phyloP scores from a whole-genome alignment of 352 stramenopile genomes.

The Globisporangium acanthophoron region DNA sequence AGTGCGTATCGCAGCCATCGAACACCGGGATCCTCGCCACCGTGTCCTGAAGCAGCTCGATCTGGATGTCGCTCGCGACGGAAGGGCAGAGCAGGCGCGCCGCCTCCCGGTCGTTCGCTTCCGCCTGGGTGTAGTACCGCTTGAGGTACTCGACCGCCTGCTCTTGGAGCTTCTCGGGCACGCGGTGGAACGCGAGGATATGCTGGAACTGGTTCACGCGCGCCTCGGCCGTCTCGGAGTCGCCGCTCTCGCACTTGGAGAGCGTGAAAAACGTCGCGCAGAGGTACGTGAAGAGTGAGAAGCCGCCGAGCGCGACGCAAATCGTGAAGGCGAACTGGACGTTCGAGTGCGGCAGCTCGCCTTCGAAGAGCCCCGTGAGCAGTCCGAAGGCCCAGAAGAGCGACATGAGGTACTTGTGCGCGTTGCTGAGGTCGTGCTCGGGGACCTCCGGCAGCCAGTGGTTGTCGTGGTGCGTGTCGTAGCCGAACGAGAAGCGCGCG shows the following conservation, averaged over 20 bases:
- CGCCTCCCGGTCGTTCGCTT: conserved; percentile 57
- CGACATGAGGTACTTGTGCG: conserved; percentile 42
- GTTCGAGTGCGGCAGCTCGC: conserved; percentile 43
- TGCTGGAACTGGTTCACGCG: conserved; percentile 67
- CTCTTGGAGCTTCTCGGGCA: conserved; percentile 36
- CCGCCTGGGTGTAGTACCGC: conserved; percentile 53
- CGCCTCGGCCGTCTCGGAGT: conserved; percentile 47
- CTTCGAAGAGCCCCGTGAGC: conserved; percentile 51
- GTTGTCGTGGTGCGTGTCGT: conserved; percentile 30
- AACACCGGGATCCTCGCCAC: conserved; percentile 60
- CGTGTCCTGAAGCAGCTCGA: conserved; percentile 46
- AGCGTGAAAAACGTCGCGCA: conserved; percentile 74
- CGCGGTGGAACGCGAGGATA: conserved; percentile 56
- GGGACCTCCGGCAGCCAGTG: conserved; percentile 39
- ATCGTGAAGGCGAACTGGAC: conserved; percentile 62
- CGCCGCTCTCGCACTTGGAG: conserved; percentile 60
- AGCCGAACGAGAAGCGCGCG: conserved; percentile 41
- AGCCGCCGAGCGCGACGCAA: conserved; percentile 43
- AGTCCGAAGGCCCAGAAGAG: conserved; percentile 67
- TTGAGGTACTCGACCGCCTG: conserved; percentile 66
- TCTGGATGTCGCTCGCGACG: conserved; percentile 63
- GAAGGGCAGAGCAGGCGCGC: conserved; percentile 60
- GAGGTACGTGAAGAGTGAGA: conserved; percentile 63
- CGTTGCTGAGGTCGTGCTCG: conserved; percentile 4
- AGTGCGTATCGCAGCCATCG: conserved; percentile 44